Percentiles rank a stretch among this genome's conserved stretches.
Conservation (phyloP, 495 filamentous ascomycete species). For the Sphaerosporella brunnea region DNA sequence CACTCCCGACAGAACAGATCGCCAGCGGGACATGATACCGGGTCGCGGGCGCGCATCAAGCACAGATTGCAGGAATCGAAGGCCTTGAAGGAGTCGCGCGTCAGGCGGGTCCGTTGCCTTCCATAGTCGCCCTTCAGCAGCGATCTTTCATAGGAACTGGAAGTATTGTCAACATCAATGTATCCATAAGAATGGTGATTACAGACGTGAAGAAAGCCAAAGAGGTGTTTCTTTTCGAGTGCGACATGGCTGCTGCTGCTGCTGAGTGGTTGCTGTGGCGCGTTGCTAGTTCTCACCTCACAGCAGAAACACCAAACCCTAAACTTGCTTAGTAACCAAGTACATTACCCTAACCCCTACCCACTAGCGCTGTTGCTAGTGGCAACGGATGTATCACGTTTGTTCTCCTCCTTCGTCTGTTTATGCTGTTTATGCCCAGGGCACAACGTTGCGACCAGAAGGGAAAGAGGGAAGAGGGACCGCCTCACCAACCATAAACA, state of each 20-base stretch:
- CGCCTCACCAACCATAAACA: too few relatives aligned
- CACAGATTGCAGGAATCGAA: constrained; percentile 86
- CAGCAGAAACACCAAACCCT: too few relatives aligned
- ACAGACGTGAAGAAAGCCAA: constrained; percentile 71
- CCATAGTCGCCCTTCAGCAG: constrained; percentile 67
- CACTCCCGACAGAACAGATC: constrained; percentile 97
- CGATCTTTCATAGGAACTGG: constrained; percentile 57
- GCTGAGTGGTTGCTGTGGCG: neutral
- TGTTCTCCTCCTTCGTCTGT: too few relatives aligned
- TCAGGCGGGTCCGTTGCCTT: constrained; percentile 65
- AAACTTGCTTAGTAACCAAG: too few relatives aligned
- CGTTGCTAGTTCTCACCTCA: too few relatives aligned
- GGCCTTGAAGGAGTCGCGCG: constrained; percentile 79
- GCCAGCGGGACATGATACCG: constrained; percentile 55
- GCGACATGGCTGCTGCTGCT: constrained; percentile 15
- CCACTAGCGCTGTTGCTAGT: too few relatives aligned
- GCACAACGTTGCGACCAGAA: too few relatives aligned
- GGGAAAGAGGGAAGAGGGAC: too few relatives aligned
- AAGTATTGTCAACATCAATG: neutral
- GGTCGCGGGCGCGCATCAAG: constrained; percentile 62
- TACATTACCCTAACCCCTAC: too few relatives aligned
- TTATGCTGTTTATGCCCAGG: too few relatives aligned
- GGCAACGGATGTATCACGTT: too few relatives aligned
- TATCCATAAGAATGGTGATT: neutral
- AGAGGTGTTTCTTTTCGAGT: constrained; percentile 76